phyloP scores from a whole-genome alignment of 1,284 basidiomycete genomes.

The Vanrija sp. region DNA sequence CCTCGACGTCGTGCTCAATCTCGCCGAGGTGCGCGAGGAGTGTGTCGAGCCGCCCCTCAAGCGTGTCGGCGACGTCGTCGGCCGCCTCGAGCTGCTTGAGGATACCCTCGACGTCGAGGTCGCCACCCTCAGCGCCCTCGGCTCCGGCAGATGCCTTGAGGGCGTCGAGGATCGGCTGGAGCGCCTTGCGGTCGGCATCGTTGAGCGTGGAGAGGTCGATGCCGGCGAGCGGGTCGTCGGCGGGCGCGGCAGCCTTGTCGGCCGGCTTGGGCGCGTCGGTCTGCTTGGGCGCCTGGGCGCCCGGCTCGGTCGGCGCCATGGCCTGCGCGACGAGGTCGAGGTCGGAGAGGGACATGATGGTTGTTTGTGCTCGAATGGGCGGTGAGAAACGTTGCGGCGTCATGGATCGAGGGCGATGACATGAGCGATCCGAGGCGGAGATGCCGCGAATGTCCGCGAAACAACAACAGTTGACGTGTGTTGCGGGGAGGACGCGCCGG shows the following conservation, averaged over 20 bases:
- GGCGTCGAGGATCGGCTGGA: constrained; percentile 28
- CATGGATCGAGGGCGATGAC: neutral
- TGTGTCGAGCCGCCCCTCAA: constrained; percentile 45
- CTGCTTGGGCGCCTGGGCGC: neutral
- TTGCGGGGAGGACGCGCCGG: neutral
- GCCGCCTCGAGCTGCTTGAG: constrained; percentile 45
- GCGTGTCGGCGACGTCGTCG: constrained; percentile 42
- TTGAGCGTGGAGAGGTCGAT: constrained; percentile 26
- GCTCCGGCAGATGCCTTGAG: constrained; percentile 12
- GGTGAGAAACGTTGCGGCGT: neutral
- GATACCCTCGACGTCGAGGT: constrained; percentile 34
- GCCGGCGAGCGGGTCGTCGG: constrained; percentile 10
- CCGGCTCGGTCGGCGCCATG: constrained; percentile 28
- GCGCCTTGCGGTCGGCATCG: constrained; percentile 18
- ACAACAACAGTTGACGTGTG: neutral
- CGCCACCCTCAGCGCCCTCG: constrained; percentile 21
- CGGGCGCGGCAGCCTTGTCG: neutral
- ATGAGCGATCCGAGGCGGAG: neutral
- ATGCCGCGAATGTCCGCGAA: neutral
- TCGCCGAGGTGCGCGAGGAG: constrained; percentile 37
- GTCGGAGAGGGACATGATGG: constrained; percentile 37
- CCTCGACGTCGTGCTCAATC: constrained; percentile 26
- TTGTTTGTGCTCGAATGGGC: neutral
- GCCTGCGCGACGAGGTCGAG: constrained; percentile 45
- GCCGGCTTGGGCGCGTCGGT: neutral